Percentiles rank a stretch among this genome's conserved stretches.
These are phyloP conservation scores for Trichoderma cornu-damae DNA, from an alignment of 2,329 filamentous ascomycete genomes.

Conservation along the genomic window DNA sequence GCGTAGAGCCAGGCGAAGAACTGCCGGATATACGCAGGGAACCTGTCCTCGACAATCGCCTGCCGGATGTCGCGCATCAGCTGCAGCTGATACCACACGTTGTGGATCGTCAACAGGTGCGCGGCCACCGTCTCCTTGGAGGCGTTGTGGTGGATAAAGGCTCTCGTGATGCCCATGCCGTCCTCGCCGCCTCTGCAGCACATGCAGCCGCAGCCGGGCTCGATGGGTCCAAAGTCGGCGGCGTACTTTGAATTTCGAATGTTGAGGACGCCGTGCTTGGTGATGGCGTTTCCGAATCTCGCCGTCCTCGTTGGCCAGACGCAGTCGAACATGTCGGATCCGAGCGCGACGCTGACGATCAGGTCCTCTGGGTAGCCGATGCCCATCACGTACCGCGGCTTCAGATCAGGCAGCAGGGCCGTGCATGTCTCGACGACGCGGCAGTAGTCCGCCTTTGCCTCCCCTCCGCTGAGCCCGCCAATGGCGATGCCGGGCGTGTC, in stretches of 20 bases:
- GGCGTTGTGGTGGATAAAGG: slow-evolving; percentile 86
- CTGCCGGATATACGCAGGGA: slow-evolving; percentile 67
- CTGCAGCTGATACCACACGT: slow-evolving; percentile 85
- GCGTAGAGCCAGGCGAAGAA: slow-evolving; percentile 74
- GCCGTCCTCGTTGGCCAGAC: slow-evolving; percentile 97
- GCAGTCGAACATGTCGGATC: slow-evolving; percentile 99
- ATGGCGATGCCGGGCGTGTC: slow-evolving; percentile 96
- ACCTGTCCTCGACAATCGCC: slow-evolving; percentile 75
- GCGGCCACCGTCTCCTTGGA: slow-evolving; percentile 94
- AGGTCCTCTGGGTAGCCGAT: slow-evolving; percentile 97
- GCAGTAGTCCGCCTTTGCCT: slow-evolving; percentile 91
- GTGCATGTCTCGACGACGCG: slow-evolving; percentile 86
- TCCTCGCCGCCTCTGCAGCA: slow-evolving; percentile 67
- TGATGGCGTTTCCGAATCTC: slow-evolving; percentile 92
- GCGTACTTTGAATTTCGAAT: slow-evolving; percentile 71
- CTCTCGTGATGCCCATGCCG: slow-evolving; percentile 75
- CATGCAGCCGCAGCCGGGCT: slow-evolving; percentile 73
- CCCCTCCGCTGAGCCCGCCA: slow-evolving; percentile 87
- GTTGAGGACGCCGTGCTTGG: slow-evolving; percentile 74
- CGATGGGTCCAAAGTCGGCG: slow-evolving; percentile 75
- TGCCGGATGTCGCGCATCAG: slow-evolving; percentile 72
- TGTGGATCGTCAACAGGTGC: slow-evolving; percentile 81
- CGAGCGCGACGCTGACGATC: slow-evolving; percentile 85
- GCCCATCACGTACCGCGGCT: slow-evolving; percentile 99
- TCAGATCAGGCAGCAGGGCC: slow-evolving; percentile 73